A percentile compares a stretch with the other conserved stretches of the same genome.
Evolutionary conservation across 352 stramenopile genomes (phyloP).

Genomic region (Phytopythium delawarense): DNA sequence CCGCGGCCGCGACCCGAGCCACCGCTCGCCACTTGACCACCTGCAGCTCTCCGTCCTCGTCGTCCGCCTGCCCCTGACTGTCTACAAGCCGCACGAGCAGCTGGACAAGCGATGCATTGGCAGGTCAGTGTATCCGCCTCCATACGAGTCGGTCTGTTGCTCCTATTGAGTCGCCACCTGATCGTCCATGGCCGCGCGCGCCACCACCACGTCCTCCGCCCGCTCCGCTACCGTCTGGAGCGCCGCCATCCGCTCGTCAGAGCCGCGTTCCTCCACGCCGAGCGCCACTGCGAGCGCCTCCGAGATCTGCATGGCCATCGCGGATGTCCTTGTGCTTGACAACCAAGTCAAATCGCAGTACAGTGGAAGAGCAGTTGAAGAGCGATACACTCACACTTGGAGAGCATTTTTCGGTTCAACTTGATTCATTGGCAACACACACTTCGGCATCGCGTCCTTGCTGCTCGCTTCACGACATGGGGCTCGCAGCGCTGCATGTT

Average conservation of each 20-base stretch:
- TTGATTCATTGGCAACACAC: not conserved
- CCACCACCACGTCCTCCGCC: not conserved
- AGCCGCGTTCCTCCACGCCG: not conserved
- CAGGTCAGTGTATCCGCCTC: not conserved
- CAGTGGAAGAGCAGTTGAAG: not conserved
- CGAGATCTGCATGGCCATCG: not conserved
- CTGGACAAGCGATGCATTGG: not conserved
- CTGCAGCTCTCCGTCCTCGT: not conserved
- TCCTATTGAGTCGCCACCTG: not conserved
- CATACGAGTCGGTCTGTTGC: not conserved
- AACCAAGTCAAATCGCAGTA: not conserved
- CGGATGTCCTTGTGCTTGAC: not conserved
- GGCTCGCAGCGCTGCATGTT: too few relatives aligned
- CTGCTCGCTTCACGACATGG: not conserved
- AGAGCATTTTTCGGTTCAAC: not conserved
- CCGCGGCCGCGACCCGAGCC: not conserved
- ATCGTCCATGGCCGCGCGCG: not conserved
- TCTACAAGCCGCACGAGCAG: constrained; percentile 1
- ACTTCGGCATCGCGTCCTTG: not conserved
- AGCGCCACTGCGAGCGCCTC: not conserved
- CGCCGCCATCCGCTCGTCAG: not conserved
- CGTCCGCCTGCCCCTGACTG: not conserved
- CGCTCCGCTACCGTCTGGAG: not conserved
- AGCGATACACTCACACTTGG: not conserved
- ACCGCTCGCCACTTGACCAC: constrained; percentile 5